Evolutionary conservation across 2,329 filamentous ascomycete species (phyloP), one percentile per base, ranked within the genome.

Genomic region (Colletotrichum paranaense): DNA sequence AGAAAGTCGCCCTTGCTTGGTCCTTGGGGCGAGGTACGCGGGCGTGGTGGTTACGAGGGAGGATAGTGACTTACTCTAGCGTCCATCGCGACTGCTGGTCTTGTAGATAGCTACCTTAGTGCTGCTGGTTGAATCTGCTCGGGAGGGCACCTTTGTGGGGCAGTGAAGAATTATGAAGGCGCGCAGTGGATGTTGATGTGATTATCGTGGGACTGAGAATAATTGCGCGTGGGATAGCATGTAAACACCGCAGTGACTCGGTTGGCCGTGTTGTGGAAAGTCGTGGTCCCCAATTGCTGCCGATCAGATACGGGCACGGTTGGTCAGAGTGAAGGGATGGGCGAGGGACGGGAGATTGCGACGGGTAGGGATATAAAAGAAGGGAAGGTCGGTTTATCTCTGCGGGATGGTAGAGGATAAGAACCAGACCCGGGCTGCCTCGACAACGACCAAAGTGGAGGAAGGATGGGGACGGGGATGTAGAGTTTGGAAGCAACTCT

Each of bases 21-120:
- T 58, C 42, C 49, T 65, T 35, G 52, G 9, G 8, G n/a, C 7
- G 5, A 9, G 9, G 35, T 9, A 59, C 42, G 55, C 24, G 26
- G 42, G 35, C 9, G 38, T 35, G 53, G 28, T 22, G 59, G 49
- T 53, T 60, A 14, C 64, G 57, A 69, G 69, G 60, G 68, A 62
- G 42, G 19, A 28, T 19, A 30, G n/a, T 49, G 63, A 73, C 75
- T 70, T 75, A 76, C 75, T 73, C 71, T 75, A 52, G 75, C 73
- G 75, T 76, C 75, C 75, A 76, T 76, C 42, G 57, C 60, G 62
- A 59, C 46, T 69, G 67, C 68, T 72, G 57, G 62, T 60, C 24
- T 67, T 46, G 59, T 52, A n/a, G 28, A 62, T 72, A 38, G 32
- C 52, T 75, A 35, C 32, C 32, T 35, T 35, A 67, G 72, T 32